Evolutionary conservation across 345 rosid genomes (phyloP), one percentile per base, ranked within the genome.

Genomic region (Aquilaria yunnanensis): DNA sequence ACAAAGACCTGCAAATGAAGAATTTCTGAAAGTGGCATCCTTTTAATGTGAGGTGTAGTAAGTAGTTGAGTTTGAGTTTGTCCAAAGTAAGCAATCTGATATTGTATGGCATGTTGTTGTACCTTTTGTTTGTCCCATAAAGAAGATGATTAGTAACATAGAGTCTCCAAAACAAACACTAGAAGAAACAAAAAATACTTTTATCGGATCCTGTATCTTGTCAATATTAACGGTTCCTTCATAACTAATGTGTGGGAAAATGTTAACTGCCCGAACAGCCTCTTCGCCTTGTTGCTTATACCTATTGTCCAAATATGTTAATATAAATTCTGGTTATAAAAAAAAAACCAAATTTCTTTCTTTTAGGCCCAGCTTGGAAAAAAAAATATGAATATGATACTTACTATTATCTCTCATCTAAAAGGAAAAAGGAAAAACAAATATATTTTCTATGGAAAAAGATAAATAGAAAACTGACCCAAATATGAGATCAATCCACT

Each of bases 21-120:
- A 77, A 89, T 88, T 66, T 94, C 96, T 54, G 86, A 73, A 61
- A 87, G 69, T 30, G 94, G 92, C 88, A 81, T 84, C 77, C 76
- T 81, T 67, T 85, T 91, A 83, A 80, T 64, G 79, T 94, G 97
- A 67, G 99, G 97, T 50, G 76, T 78, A 41, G 84, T 87, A 32
- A 91, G 77, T 61, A 94, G 97, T 76, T 91, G 97, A 72, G 97
- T 90, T 68, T 97, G 97, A 37, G 97, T 94, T 72, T 94, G 99
- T 70, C 97, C 99, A 77, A 94, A 94, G 78, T 94, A 91, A 72
- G 99, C 96, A 56, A 94, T 94, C 79, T 94, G 97, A 76, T 94
- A 97, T 85, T 94, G 97, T 0, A 87, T 87, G 62, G 97, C 93
- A 32, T 74, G 90, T 66, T 89, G 99, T 72, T 89, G 99, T 71